These are phyloP conservation scores for Dryas integrifolia DNA, from an alignment of 331 rosid species.

Conservation along the genomic window DNA sequence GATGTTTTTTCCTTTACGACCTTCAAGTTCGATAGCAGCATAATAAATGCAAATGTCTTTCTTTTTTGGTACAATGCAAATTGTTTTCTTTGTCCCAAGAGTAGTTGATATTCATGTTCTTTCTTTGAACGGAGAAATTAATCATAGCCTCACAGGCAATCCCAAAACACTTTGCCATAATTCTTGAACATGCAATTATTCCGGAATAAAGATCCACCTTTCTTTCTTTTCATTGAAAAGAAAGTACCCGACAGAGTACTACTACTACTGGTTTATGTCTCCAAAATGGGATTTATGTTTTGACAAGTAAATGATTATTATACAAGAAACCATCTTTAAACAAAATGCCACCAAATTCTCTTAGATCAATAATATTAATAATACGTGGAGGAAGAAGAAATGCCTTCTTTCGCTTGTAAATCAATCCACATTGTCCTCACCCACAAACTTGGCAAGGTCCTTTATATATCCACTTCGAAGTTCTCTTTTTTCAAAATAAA, in stretches of 20 bases:
- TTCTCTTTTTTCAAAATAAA: no score
- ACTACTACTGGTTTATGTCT: no score
- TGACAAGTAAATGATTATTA: not conserved
- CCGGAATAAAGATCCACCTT: not conserved
- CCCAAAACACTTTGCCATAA: no score
- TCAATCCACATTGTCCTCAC: not conserved
- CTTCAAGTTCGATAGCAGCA: not conserved
- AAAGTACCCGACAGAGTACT: no score
- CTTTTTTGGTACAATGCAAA: not conserved
- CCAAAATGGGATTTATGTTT: not conserved
- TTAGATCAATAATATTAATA: not conserved
- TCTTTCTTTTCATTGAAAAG: not conserved
- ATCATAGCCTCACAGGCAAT: no score
- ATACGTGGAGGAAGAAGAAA: not conserved
- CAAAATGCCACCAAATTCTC: not conserved
- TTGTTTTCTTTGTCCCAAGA: not conserved
- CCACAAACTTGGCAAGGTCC: slow-evolving; percentile 1
- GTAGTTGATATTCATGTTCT: no score
- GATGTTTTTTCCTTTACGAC: not conserved
- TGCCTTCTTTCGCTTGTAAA: slow-evolving; percentile 3
- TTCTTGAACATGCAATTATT: no score
- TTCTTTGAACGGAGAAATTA: no score
- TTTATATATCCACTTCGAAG: not conserved
- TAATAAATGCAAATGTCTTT: no score
- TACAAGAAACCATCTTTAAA: slow-evolving; percentile 1